phyloP scores from a whole-genome alignment of 345 rosid genomes.

The Boechera divaricarpa region DNA sequence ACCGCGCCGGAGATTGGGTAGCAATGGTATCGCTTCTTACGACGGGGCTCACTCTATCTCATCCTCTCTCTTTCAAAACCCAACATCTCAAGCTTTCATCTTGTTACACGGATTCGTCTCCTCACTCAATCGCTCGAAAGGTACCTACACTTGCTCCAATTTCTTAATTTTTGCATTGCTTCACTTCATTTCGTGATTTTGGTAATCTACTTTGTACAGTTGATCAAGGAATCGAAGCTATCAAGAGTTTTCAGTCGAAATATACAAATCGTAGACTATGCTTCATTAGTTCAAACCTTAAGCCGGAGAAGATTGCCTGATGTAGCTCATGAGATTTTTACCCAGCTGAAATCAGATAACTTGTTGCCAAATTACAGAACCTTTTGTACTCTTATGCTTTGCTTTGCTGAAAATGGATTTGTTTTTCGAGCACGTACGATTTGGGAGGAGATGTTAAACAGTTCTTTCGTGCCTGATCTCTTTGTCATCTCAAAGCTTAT shows the following conservation, averaged over 20 bases:
- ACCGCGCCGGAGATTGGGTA: no score
- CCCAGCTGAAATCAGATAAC: conserved; percentile 54
- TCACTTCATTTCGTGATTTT: not conserved
- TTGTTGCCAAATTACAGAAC: conserved; percentile 43
- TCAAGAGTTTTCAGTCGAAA: conserved; percentile 33
- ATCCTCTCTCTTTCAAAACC: conserved; percentile 18
- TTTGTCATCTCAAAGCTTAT: conserved; percentile 54
- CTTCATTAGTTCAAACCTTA: conserved; percentile 46
- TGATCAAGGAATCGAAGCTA: conserved; percentile 40
- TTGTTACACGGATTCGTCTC: conserved; percentile 28
- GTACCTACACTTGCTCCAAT: conserved; percentile 26
- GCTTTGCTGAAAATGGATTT: conserved; percentile 55
- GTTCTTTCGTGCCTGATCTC: conserved; percentile 52
- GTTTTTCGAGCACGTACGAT: conserved; percentile 50
- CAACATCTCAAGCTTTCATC: conserved; percentile 34
- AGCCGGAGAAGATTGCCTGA: conserved; percentile 46
- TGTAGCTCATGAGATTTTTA: conserved; percentile 51
- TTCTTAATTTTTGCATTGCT: not conserved
- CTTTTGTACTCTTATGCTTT: conserved; percentile 59
- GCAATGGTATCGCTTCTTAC: conserved; percentile 31
- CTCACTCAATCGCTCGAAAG: conserved; percentile 44
- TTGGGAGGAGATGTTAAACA: conserved; percentile 59
- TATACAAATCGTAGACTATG: conserved; percentile 48
- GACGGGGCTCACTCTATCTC: conserved; percentile 2
- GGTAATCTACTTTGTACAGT: conserved; percentile 37